These are phyloP conservation scores for Akanthomyces dipterigenus DNA, from an alignment of 2,329 filamentous ascomycete species.

Conservation along the genomic window DNA sequence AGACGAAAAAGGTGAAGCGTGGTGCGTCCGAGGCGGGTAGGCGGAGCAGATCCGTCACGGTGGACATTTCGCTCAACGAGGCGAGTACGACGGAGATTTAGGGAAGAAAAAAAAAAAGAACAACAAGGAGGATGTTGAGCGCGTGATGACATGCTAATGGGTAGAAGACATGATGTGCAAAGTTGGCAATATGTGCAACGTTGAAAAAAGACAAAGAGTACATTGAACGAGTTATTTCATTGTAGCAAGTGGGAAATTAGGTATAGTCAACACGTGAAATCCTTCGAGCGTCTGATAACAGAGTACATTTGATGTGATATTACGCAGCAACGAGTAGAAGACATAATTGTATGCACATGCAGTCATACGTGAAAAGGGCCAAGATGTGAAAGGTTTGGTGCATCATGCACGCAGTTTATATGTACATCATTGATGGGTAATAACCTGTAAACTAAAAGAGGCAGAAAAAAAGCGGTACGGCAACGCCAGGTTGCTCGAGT, in stretches of 20 bases:
- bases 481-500: conserved; percentile 1
- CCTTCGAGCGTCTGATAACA: too few species aligned
- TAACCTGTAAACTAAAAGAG: neutral
- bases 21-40: conserved; percentile 1
- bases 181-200: too few species aligned
- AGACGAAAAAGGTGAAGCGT: neutral
- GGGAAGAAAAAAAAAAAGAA: neutral
- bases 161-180: neutral
- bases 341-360: too few species aligned
- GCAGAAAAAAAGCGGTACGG: neutral
- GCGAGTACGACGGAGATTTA: conserved; percentile 13
- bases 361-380: too few species aligned
- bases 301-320: too few species aligned
- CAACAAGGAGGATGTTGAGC: too few species aligned
- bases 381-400: neutral
- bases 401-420: neutral
- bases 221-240: too few species aligned
- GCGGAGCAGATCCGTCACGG: conserved; percentile 7
- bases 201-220: too few species aligned
- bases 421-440: neutral
- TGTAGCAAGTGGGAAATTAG: too few species aligned
- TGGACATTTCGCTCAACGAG: conserved; percentile 13
- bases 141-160: neutral
- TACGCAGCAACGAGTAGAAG: too few species aligned
- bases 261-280: too few species aligned